Percentiles rank a stretch among this genome's conserved stretches.
phyloP scores from a whole-genome alignment of 306 rosid species.

The Fragaria iinumae region DNA sequence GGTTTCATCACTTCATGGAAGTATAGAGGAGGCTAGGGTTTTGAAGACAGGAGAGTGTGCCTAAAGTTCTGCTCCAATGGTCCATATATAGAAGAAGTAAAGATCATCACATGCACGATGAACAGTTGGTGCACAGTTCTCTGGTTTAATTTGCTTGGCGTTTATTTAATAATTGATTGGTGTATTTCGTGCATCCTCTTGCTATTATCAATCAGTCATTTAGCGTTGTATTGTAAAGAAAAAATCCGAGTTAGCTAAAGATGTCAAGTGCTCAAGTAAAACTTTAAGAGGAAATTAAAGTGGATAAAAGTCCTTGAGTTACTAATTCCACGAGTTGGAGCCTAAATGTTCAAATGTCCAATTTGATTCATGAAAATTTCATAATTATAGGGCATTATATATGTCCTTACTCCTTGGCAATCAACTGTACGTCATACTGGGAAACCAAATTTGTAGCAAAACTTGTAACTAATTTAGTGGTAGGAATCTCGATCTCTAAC shows the following conservation, averaged over 20 bases:
- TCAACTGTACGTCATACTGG: too few species aligned
- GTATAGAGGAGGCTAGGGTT: not conserved
- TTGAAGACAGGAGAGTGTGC: not conserved
- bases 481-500: too few species aligned
- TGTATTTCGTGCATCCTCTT: conserved; percentile 6
- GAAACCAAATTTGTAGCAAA: too few species aligned
- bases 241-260: conserved; percentile 28
- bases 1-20: not conserved
- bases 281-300: not conserved
- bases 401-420: too few species aligned
- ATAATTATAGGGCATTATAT: not conserved
- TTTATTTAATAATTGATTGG: not conserved
- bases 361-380: not conserved
- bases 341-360: too few species aligned
- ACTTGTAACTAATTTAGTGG: too few species aligned
- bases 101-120: not conserved
- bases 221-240: conserved; percentile 57
- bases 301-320: too few species aligned
- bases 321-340: too few species aligned
- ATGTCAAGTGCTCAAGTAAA: conserved; percentile 18
- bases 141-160: not conserved
- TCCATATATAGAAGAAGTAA: conserved; percentile 1
- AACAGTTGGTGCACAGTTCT: not conserved
- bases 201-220: conserved; percentile 62
- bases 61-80: not conserved